Evolutionary conservation across 108 stramenopile genomes (phyloP).

Genomic region (Stephanodiscus minutulus): DNA sequence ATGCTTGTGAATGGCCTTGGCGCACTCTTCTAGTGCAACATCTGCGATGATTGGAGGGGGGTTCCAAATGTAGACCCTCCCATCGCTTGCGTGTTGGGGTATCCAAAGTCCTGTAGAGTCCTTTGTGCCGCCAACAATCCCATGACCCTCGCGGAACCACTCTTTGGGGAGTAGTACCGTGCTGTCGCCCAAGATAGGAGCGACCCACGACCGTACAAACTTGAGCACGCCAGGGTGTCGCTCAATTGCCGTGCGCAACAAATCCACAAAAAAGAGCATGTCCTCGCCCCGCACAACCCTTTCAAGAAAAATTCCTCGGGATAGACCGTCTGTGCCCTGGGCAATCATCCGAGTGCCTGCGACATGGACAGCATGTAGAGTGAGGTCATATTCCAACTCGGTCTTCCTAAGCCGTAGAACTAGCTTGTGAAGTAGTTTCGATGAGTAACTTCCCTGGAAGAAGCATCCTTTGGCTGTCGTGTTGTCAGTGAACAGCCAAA

Average conservation of each 20-base stretch:
- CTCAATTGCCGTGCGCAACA: slow-evolving; percentile 10
- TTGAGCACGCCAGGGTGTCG: slow-evolving; percentile 1
- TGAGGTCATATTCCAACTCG: not conserved
- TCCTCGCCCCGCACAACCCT: slow-evolving; percentile 21
- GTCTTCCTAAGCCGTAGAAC: not conserved
- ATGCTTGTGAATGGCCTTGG: slow-evolving; percentile 1
- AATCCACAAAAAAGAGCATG: slow-evolving; percentile 31
- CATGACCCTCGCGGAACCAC: slow-evolving; percentile 32
- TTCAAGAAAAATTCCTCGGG: slow-evolving; percentile 17
- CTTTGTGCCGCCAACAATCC: slow-evolving; percentile 14
- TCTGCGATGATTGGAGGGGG: slow-evolving; percentile 36
- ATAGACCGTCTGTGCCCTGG: slow-evolving; percentile 36
- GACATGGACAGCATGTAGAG: slow-evolving; percentile 18
- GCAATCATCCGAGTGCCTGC: slow-evolving; percentile 47
- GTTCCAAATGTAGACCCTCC: slow-evolving; percentile 3
- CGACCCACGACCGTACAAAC: slow-evolving; percentile 14
- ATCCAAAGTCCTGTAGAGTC: slow-evolving; percentile 37
- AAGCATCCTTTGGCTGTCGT: not conserved
- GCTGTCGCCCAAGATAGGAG: not conserved
- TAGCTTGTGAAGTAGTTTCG: not conserved
- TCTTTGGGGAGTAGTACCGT: slow-evolving; percentile 17
- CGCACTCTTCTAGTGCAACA: slow-evolving; percentile 34
- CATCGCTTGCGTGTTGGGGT: not conserved
- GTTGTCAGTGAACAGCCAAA: slow-evolving; percentile 3
- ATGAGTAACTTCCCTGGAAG: not conserved